Conservation (phyloP, 345 rosid genomes). For the Eucalyptus sideroxylon region DNA sequence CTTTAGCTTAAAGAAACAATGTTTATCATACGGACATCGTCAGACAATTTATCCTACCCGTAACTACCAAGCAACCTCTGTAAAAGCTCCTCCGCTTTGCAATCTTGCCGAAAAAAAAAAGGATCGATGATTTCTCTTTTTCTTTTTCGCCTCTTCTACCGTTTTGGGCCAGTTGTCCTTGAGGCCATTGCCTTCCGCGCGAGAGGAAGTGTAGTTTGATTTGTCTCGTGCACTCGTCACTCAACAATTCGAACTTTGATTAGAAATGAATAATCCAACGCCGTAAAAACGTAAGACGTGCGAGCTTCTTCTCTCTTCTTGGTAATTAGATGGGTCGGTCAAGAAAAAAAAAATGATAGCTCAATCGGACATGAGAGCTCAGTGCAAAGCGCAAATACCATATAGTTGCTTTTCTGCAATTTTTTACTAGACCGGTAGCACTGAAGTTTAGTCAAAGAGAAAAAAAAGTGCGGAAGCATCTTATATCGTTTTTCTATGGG, state of each 20-base stretch:
- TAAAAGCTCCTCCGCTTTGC: too few species aligned
- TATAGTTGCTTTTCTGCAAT: not conserved
- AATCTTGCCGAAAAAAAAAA: too few species aligned
- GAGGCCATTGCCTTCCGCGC: not conserved
- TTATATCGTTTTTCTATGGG: not conserved
- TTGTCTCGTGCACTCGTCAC: not conserved
- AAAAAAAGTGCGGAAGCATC: accelerated
- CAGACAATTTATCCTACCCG: too few species aligned
- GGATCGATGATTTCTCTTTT: too few species aligned
- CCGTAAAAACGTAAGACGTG: not conserved
- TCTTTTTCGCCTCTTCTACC: not conserved
- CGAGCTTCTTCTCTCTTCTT: not conserved
- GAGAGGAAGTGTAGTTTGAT: not conserved
- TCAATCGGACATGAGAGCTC: not conserved
- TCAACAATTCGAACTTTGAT: not conserved
- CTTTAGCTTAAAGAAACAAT: too few species aligned
- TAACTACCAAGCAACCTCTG: too few species aligned
- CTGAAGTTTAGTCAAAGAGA: not conserved
- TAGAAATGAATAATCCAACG: accelerated
- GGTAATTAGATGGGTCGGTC: not conserved
- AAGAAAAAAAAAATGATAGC: too few species aligned
- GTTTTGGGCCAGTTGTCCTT: not conserved
- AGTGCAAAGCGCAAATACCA: not conserved
- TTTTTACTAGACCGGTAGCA: not conserved
- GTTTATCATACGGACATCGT: too few species aligned